A percentile compares a stretch with the other conserved stretches of the same genome.
phyloP scores from a whole-genome alignment of 768 basidiomycete genomes.

The Cytidiella melzeri region DNA sequence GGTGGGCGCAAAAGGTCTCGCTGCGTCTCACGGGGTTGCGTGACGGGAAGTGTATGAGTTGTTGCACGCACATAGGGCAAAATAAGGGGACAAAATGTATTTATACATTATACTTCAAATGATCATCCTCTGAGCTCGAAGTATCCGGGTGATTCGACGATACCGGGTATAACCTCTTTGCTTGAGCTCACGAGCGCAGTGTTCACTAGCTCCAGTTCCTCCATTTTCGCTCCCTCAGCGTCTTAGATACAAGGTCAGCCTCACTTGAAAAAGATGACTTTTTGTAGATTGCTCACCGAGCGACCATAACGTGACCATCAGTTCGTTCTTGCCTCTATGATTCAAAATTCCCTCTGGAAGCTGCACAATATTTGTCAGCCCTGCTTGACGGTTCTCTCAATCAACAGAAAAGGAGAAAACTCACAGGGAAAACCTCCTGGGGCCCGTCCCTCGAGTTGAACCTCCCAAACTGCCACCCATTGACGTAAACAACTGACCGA shows the following conservation, averaged over 20 bases:
- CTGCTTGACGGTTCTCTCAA: no score
- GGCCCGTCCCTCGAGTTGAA: conserved; percentile 18
- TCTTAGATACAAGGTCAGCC: conserved; percentile 3
- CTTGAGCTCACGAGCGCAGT: conserved; percentile 13
- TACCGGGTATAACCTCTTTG: conserved; percentile 6
- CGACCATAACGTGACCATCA: conserved; percentile 21
- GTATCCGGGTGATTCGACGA: conserved; percentile 7
- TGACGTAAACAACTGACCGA: conserved; percentile 20
- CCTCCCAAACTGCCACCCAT: conserved; percentile 28
- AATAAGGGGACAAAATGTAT: neutral
- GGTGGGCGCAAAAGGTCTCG: conserved; percentile 56
- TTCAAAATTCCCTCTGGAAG: conserved; percentile 26
- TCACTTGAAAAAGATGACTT: neutral
- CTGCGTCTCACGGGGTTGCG: conserved; percentile 12
- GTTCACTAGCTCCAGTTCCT: conserved; percentile 15
- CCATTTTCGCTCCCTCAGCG: conserved; percentile 17
- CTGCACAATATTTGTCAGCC: no score
- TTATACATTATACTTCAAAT: neutral
- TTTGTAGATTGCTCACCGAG: conserved; percentile 12
- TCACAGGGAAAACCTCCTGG: conserved; percentile 14
- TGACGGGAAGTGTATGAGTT: neutral
- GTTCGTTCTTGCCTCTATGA: conserved; percentile 20
- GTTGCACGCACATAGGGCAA: neutral
- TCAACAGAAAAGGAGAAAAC: no score
- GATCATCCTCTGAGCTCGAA: neutral